phyloP scores from a whole-genome alignment of 257 asterid species.

The Rhazya stricta region DNA sequence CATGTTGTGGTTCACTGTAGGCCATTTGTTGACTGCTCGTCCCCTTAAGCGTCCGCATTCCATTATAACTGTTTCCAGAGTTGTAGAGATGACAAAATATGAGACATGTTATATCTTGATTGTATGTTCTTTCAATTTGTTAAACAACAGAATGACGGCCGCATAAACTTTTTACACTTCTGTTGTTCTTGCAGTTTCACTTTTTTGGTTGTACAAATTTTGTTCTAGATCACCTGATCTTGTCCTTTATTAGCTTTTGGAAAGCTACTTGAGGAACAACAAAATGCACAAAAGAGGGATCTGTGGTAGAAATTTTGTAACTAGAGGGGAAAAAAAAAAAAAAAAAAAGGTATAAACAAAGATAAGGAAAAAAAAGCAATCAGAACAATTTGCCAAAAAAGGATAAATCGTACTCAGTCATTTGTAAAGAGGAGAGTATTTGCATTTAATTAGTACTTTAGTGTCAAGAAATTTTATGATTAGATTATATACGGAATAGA shows the following conservation, averaged over 20 bases:
- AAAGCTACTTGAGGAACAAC: background rate
- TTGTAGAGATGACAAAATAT: background rate
- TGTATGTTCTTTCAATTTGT: background rate
- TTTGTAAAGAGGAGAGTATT: background rate
- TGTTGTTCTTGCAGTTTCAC: background rate
- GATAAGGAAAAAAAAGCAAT: no score
- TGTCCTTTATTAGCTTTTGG: no score
- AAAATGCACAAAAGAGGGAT: background rate
- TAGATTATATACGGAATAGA: no score
- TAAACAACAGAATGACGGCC: background rate
- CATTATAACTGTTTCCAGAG: background rate
- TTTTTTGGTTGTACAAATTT: no score
- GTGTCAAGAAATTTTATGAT: background rate
- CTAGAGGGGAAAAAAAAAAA: background rate
- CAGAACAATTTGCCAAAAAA: no score
- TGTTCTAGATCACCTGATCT: no score
- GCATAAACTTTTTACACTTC: background rate
- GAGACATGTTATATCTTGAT: background rate
- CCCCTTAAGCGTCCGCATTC: constrained; percentile 9
- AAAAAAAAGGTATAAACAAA: no score
- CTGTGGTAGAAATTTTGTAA: background rate
- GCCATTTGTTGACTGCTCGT: background rate
- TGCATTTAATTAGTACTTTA: background rate
- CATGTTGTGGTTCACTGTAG: background rate
- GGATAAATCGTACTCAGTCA: background rate